Conservation (phyloP, 352 stramenopile genomes). For the Globisporangium spiculum region DNA sequence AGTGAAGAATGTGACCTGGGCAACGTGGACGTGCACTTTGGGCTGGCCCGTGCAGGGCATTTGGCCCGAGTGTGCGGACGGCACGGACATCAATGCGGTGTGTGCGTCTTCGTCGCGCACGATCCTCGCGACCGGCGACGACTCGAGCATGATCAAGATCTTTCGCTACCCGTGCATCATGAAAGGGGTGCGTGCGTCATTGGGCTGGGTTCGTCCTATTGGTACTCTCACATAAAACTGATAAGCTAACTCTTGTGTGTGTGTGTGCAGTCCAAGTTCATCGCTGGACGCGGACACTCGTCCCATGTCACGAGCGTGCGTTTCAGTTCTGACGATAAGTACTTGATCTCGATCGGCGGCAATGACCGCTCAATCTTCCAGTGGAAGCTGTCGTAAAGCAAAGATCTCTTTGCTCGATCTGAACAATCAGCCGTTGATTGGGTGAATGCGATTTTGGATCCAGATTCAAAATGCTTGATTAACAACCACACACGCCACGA, state of each 20-base stretch:
- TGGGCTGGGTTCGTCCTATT: not conserved
- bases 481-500: too few relatives aligned
- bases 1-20: constrained; percentile 81
- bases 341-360: constrained; percentile 73
- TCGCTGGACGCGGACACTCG: constrained; percentile 58
- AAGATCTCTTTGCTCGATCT: not conserved
- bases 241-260: not conserved
- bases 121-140: constrained; percentile 78
- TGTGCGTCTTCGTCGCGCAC: constrained; percentile 64
- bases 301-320: constrained; percentile 82
- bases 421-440: not conserved
- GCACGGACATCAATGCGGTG: constrained; percentile 82
- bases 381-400: constrained; percentile 54
- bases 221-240: not conserved
- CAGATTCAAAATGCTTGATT: too few relatives aligned
- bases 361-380: constrained; percentile 88
- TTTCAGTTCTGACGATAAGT: constrained; percentile 84
- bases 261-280: constrained; percentile 43
- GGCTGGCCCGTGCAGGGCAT: constrained; percentile 92
- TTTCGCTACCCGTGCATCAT: constrained; percentile 84
- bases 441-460: not conserved
- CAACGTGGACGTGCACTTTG: constrained; percentile 87
- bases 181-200: constrained; percentile 42
- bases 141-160: constrained; percentile 79
- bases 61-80: constrained; percentile 76